Evolutionary conservation across 106 monocot genomes (phyloP).

Genomic region (Platanthera zijinensis): DNA sequence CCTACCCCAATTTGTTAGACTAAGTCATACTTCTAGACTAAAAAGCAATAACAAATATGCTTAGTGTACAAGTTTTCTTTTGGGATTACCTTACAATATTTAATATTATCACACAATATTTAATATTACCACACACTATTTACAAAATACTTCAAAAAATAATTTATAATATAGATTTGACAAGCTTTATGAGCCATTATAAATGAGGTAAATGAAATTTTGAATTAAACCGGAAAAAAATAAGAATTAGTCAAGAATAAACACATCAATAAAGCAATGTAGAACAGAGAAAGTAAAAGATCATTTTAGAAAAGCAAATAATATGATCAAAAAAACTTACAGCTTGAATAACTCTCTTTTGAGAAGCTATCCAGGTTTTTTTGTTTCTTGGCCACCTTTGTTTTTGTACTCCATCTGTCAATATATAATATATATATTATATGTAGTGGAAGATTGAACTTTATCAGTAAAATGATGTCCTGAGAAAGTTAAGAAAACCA

Average conservation of each 20-base stretch:
- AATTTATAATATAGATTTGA: background rate
- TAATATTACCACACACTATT: background rate
- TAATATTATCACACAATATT: background rate
- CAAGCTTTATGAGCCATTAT: background rate
- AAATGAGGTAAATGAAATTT: background rate
- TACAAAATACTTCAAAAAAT: background rate
- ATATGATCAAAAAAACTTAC: background rate
- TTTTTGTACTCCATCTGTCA: conserved; percentile 4
- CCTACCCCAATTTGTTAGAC: no score
- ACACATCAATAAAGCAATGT: background rate
- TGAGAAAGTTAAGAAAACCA: background rate
- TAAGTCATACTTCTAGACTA: background rate
- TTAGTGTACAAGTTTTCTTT: background rate
- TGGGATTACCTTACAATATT: background rate
- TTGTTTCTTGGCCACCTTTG: background rate
- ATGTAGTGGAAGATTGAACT: background rate
- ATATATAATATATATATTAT: background rate
- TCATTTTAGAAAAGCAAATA: background rate
- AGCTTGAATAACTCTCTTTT: background rate
- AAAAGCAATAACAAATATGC: background rate
- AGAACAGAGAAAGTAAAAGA: background rate
- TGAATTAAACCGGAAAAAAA: background rate
- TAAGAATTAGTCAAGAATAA: background rate
- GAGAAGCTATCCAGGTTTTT: background rate
- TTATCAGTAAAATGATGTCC: background rate